phyloP scores from a whole-genome alignment of 371 early-diverging fungal species.

The Smittium culicis region DNA sequence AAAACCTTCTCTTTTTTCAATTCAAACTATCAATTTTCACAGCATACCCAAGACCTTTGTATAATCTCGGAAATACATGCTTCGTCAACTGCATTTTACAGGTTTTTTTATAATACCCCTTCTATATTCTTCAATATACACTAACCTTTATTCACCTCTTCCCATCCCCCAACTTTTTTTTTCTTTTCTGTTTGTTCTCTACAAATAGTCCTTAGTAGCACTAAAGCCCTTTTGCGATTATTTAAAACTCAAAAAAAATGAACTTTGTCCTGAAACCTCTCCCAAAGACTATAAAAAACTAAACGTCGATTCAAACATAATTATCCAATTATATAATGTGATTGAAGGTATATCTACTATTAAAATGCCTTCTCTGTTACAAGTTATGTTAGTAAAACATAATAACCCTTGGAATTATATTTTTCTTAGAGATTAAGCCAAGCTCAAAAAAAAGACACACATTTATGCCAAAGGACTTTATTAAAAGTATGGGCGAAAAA shows the following conservation, averaged over 20 bases:
- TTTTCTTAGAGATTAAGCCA: conserved; percentile 6
- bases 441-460: background rate
- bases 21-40: too few relatives aligned
- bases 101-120: conserved; percentile 10
- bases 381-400: background rate
- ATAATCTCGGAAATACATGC: conserved; percentile 91
- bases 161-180: background rate
- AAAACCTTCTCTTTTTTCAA: too few relatives aligned
- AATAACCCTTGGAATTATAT: background rate
- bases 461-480: conserved; percentile 20
- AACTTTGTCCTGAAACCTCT: background rate
- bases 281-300: background rate
- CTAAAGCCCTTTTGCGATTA: conserved; percentile 8
- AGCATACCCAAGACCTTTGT: conserved; percentile 42
- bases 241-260: background rate
- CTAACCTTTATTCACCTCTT: too few relatives aligned
- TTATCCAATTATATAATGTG: conserved; percentile 4
- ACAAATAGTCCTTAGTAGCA: conserved; percentile 5
- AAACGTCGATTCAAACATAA: background rate
- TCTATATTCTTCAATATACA: too few relatives aligned
- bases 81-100: conserved; percentile 86
- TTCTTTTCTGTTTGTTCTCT: too few relatives aligned
- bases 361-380: background rate
- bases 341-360: conserved; percentile 5
- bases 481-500: conserved; percentile 22